These are phyloP conservation scores for Irpex sp. DNA, from an alignment of 1,284 basidiomycete species.

Conservation along the genomic window DNA sequence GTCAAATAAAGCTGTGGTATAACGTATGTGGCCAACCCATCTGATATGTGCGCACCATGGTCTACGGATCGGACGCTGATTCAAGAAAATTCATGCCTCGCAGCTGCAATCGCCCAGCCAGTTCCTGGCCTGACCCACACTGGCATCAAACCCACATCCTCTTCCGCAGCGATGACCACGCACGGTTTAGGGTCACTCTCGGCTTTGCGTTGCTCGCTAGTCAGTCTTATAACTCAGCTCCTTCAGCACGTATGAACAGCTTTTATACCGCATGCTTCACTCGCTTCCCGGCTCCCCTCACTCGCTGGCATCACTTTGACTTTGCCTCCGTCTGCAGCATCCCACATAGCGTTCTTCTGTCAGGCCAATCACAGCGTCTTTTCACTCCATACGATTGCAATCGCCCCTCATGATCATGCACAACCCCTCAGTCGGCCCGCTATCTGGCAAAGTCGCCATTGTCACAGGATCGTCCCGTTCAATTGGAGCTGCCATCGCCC, in stretches of 20 bases:
- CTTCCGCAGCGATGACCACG: background rate
- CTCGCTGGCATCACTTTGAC: background rate
- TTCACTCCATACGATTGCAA: background rate
- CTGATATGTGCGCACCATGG: background rate
- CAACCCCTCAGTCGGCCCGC: conserved; percentile 8
- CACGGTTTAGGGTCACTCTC: background rate
- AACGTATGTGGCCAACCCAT: background rate
- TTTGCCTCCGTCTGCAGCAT: background rate
- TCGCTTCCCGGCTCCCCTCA: background rate
- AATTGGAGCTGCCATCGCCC: conserved; percentile 55
- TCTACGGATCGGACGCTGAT: background rate
- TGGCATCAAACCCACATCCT: background rate
- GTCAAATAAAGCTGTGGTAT: background rate
- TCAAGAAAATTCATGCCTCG: background rate
- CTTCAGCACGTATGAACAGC: background rate
- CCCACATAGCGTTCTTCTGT: background rate
- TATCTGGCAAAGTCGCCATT: conserved; percentile 43
- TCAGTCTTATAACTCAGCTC: background rate
- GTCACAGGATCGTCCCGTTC: conserved; percentile 59
- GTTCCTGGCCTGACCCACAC: background rate
- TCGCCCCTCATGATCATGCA: conserved; percentile 1
- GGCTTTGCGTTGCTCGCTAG: background rate
- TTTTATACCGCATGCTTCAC: background rate
- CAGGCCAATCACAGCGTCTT: background rate
- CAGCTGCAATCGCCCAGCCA: background rate